phyloP scores from a whole-genome alignment of 805 yeast species.

The Monosporozyma solicola region DNA sequence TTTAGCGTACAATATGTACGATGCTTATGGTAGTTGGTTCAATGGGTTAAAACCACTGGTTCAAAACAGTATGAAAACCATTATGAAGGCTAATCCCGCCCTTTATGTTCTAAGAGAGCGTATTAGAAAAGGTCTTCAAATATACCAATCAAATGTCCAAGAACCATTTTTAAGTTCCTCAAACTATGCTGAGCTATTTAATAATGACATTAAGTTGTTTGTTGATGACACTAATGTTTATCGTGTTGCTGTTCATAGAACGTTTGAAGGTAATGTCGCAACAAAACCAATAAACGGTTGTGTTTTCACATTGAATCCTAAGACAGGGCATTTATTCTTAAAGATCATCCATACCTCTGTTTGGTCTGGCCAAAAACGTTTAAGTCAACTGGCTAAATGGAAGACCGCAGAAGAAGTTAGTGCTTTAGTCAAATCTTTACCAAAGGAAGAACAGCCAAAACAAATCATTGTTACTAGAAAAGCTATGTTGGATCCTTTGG shows the following conservation, averaged over 20 bases:
- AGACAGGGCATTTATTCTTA: slow-evolving; percentile 80
- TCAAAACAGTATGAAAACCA: slow-evolving; percentile 86
- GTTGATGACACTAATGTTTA: slow-evolving; percentile 93
- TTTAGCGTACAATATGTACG: slow-evolving; percentile 90
- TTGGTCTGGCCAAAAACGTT: slow-evolving; percentile 94
- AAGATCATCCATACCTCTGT: slow-evolving; percentile 89
- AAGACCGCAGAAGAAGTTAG: slow-evolving; percentile 97
- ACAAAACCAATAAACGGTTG: slow-evolving; percentile 94
- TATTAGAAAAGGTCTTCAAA: slow-evolving; percentile 84
- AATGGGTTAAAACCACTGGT: slow-evolving; percentile 85
- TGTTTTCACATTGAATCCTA: slow-evolving; percentile 80
- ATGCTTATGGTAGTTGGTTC: slow-evolving; percentile 96
- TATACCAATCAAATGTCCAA: slow-evolving; percentile 88
- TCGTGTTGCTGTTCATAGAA: slow-evolving; percentile 82
- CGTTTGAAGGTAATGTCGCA: slow-evolving; percentile 86
- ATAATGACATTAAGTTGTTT: slow-evolving; percentile 72
- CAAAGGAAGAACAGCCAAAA: slow-evolving; percentile 89
- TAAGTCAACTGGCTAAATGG: slow-evolving; percentile 94
- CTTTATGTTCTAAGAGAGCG: slow-evolving; percentile 85
- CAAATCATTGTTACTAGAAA: slow-evolving; percentile 85
- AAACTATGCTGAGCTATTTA: slow-evolving; percentile 84
- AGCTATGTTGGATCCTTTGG: slow-evolving; percentile 88
- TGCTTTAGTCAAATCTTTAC: slow-evolving; percentile 78
- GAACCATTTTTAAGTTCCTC: slow-evolving; percentile 84
- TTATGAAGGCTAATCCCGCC: slow-evolving; percentile 93